Evolutionary conservation across 2,329 filamentous ascomycete genomes (phyloP).

Genomic region (Fusarium xylarioides): DNA sequence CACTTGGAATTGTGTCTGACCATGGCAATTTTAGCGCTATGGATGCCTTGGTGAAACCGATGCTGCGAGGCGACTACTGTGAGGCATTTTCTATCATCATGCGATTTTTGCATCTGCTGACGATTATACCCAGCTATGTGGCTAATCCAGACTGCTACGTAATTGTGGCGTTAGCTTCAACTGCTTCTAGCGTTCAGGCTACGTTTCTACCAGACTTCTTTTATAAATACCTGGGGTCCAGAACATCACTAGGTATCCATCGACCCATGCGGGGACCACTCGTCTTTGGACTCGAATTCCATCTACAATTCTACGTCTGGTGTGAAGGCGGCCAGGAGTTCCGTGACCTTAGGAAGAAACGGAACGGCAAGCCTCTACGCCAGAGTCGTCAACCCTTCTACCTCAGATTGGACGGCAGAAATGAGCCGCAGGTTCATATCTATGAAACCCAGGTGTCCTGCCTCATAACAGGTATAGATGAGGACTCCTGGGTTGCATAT

Average conservation of each 20-base stretch:
- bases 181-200: background rate
- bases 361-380: background rate
- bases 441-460: background rate
- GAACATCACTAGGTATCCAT: background rate
- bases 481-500: background rate
- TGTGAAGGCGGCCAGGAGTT: background rate
- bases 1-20: background rate
- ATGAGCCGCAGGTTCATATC: background rate
- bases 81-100: background rate
- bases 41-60: background rate
- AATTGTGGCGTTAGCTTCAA: background rate
- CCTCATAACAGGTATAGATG: background rate
- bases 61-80: background rate
- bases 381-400: background rate
- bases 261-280: background rate
- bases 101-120: fast-evolving
- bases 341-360: background rate
- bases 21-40: background rate
- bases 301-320: background rate
- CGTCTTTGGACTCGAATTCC: background rate
- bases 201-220: background rate
- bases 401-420: fast-evolving
- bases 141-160: background rate
- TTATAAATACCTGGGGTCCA: background rate
- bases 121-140: background rate